A percentile compares a stretch with the other conserved stretches of the same genome.
phyloP scores from a whole-genome alignment of 1,139 yeast species.

The Geotrichum reessii region DNA sequence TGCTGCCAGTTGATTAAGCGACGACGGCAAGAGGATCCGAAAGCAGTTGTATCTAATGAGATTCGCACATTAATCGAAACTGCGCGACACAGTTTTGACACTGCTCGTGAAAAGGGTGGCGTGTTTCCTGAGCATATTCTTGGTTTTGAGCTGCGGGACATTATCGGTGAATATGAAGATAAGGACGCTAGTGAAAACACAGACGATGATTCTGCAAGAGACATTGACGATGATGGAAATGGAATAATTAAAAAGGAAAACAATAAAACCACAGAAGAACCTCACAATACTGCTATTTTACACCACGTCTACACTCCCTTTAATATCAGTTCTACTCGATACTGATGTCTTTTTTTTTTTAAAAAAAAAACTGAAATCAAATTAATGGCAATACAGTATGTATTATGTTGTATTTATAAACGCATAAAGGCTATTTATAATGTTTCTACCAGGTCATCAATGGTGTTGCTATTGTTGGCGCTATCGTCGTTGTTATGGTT shows the following conservation, averaged over 20 bases:
- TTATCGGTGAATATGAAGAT: background rate
- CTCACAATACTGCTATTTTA: background rate
- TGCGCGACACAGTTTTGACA: constrained; percentile 4
- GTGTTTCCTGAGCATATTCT: constrained; percentile 25
- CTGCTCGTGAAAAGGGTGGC: constrained; percentile 17
- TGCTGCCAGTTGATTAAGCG: constrained; percentile 23
- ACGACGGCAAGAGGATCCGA: background rate
- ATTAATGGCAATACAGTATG: background rate
- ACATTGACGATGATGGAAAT: constrained; percentile 11
- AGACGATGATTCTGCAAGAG: constrained; percentile 4
- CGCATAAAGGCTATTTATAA: background rate
- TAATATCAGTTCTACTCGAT: background rate
- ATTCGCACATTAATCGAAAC: background rate
- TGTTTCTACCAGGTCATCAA: background rate
- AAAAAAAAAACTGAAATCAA: background rate
- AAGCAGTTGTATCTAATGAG: background rate
- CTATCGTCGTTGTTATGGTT: background rate
- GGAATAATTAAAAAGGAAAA: background rate
- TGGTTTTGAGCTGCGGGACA: constrained; percentile 18
- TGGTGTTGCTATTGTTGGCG: background rate
- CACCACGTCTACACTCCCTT: background rate
- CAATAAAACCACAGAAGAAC: background rate
- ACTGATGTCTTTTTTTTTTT: background rate
- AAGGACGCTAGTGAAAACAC: constrained; percentile 3
- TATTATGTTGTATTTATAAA: background rate